phyloP scores from a whole-genome alignment of 1,284 basidiomycete species.

The Thecaphora thlaspeos region DNA sequence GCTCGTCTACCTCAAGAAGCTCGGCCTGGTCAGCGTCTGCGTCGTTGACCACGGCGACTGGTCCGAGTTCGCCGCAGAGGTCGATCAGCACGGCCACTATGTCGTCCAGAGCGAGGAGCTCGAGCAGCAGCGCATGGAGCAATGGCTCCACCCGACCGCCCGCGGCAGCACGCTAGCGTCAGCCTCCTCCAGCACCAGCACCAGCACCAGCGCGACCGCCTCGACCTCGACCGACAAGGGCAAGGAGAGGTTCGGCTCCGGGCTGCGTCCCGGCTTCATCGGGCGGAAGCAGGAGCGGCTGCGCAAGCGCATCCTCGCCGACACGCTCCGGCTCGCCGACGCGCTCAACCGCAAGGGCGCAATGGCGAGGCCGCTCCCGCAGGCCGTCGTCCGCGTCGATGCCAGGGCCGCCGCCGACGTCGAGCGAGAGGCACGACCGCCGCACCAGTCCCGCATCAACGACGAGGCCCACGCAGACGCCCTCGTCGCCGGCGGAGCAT shows the following conservation, averaged over 20 bases:
- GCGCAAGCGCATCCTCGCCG: slow-evolving; percentile 74
- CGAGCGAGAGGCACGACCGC: slow-evolving; percentile 16
- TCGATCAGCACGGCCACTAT: slow-evolving; percentile 30
- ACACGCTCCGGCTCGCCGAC: slow-evolving; percentile 66
- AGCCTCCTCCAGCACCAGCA: no score
- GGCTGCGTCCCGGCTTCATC: slow-evolving; percentile 9
- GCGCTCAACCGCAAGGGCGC: slow-evolving; percentile 81
- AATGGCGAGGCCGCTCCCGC: slow-evolving; percentile 73
- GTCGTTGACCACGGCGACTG: slow-evolving; percentile 87
- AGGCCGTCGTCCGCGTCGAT: slow-evolving; percentile 45
- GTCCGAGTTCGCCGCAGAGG: slow-evolving; percentile 57
- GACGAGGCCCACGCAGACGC: slow-evolving; percentile 4
- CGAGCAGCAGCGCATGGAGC: slow-evolving; percentile 30
- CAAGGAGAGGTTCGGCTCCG: slow-evolving; percentile 7
- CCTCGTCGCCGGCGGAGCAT: no score
- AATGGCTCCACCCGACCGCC: slow-evolving; percentile 47
- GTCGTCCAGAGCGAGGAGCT: slow-evolving; percentile 33
- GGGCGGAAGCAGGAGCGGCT: slow-evolving; percentile 38
- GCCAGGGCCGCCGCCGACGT: slow-evolving; percentile 19
- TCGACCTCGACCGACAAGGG: slow-evolving; percentile 13
- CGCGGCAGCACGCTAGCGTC: no score
- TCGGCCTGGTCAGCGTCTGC: slow-evolving; percentile 90
- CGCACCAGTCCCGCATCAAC: slow-evolving; percentile 6
- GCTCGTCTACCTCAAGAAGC: slow-evolving; percentile 89
- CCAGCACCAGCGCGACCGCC: no score